Conservation (phyloP, 805 yeast species). For the Candida ipomoeae region DNA sequence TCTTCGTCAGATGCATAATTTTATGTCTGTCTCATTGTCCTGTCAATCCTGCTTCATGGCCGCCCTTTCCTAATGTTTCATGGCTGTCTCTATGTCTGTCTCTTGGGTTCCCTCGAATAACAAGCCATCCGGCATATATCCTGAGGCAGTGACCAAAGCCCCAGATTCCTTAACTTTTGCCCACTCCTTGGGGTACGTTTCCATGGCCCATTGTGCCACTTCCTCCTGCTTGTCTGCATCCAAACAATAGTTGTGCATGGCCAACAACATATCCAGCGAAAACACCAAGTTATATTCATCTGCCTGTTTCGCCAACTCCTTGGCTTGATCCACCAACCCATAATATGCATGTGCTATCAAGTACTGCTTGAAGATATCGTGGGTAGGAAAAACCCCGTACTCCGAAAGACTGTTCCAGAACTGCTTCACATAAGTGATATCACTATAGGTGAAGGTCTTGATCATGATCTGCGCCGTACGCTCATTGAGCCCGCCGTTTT, state of each 20-base stretch:
- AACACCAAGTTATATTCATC: slow-evolving; percentile 45
- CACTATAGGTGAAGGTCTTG: slow-evolving; percentile 52
- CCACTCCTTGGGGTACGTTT: slow-evolving; percentile 29
- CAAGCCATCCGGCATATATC: slow-evolving; percentile 28
- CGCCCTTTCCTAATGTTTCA: too few species aligned
- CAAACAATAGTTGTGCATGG: slow-evolving; percentile 44
- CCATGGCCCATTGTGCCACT: slow-evolving; percentile 32
- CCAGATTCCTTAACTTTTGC: slow-evolving; percentile 21
- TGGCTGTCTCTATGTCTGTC: too few species aligned
- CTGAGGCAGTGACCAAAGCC: slow-evolving; percentile 24
- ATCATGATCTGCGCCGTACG: slow-evolving; percentile 66
- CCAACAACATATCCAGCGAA: slow-evolving; percentile 41
- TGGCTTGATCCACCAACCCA: slow-evolving; percentile 55
- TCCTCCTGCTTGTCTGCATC: slow-evolving; percentile 27
- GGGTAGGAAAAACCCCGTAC: slow-evolving; percentile 50
- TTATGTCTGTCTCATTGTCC: too few species aligned
- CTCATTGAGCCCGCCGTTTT: slow-evolving; percentile 49
- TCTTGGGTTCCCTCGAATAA: slow-evolving; percentile 18
- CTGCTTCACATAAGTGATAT: slow-evolving; percentile 52
- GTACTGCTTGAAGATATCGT: slow-evolving; percentile 53
- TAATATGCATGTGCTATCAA: slow-evolving; percentile 68
- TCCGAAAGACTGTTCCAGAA: slow-evolving; percentile 59
- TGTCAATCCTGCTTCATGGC: too few species aligned
- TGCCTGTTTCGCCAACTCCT: slow-evolving; percentile 45
- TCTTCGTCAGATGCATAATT: background rate